These are phyloP conservation scores for Russula virescens DNA, from an alignment of 768 basidiomycete genomes.

Conservation along the genomic window DNA sequence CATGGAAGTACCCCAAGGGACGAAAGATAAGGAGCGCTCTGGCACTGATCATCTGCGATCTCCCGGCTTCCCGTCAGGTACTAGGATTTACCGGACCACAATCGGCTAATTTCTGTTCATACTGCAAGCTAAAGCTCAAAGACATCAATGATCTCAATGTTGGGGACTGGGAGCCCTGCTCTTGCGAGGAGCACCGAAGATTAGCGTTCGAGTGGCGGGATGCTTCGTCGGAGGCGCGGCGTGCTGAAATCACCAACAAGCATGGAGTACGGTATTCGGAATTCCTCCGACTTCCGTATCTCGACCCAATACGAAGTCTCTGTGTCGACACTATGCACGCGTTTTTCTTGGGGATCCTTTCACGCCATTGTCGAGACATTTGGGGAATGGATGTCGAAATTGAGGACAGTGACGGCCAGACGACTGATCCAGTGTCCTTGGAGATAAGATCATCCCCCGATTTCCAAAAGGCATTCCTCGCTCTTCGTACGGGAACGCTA, in stretches of 20 bases:
- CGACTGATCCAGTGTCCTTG: background rate
- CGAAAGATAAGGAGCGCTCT: background rate
- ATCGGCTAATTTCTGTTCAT: background rate
- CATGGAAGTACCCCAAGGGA: conserved; percentile 15
- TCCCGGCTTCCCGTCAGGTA: background rate
- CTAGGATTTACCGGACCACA: background rate
- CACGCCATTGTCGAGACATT: background rate
- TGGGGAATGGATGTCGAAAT: background rate
- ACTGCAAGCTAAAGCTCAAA: background rate
- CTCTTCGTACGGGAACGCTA: background rate
- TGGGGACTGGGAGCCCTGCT: background rate
- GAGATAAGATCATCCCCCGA: background rate
- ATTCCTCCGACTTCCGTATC: conserved; percentile 5
- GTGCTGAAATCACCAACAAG: conserved; percentile 13
- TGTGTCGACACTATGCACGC: conserved; percentile 28
- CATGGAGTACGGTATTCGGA: conserved; percentile 24
- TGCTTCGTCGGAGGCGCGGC: conserved; percentile 12
- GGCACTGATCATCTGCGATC: background rate
- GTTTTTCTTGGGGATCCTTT: background rate
- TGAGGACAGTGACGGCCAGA: background rate
- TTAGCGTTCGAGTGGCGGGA: conserved; percentile 24
- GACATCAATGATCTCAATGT: background rate
- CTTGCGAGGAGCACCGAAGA: conserved; percentile 6
- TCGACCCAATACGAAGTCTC: conserved; percentile 7
- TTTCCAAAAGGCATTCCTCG: background rate